phyloP scores from a whole-genome alignment of 192 early-diverging fungal genomes.

The Thamnidium elegans region DNA sequence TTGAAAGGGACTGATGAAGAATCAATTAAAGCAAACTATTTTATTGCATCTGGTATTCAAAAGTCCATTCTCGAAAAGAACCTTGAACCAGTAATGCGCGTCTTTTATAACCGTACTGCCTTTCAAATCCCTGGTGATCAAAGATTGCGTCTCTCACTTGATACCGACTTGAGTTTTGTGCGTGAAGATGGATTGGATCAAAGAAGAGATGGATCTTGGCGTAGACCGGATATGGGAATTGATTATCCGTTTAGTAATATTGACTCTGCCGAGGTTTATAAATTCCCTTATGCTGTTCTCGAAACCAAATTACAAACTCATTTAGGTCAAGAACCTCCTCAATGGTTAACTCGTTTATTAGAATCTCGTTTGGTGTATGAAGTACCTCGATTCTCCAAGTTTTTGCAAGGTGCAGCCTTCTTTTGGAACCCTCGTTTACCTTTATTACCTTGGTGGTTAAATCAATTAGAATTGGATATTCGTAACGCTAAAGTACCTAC shows the following conservation, averaged over 20 bases:
- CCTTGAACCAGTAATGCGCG: constrained; percentile 68
- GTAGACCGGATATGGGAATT: constrained; percentile 79
- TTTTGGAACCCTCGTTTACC: constrained; percentile 42
- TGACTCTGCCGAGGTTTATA: constrained; percentile 57
- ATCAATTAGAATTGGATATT: constrained; percentile 55
- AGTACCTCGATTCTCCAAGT: constrained; percentile 49
- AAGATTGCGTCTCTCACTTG: constrained; percentile 88
- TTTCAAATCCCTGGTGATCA: constrained; percentile 99
- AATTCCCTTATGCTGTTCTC: constrained; percentile 86
- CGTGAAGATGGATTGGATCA: constrained; percentile 81
- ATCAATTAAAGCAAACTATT: constrained; percentile 34
- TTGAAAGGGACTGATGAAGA: constrained; percentile 6
- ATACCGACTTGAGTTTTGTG: constrained; percentile 93
- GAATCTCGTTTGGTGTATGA: constrained; percentile 39
- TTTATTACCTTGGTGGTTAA: constrained; percentile 49
- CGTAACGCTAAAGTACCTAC: constrained; percentile 64
- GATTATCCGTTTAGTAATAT: constrained; percentile 78
- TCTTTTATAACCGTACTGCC: constrained; percentile 96
- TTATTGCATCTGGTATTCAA: constrained; percentile 46
- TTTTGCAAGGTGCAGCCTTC: constrained; percentile 42
- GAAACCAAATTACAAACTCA: constrained; percentile 89
- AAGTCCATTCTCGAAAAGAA: constrained; percentile 54
- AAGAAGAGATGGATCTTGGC: constrained; percentile 85
- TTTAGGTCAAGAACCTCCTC: constrained; percentile 69
- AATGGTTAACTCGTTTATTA: constrained; percentile 80